Evolutionary conservation across 495 filamentous ascomycete species (phyloP).

Genomic region (Annulohypoxylon nitens): DNA sequence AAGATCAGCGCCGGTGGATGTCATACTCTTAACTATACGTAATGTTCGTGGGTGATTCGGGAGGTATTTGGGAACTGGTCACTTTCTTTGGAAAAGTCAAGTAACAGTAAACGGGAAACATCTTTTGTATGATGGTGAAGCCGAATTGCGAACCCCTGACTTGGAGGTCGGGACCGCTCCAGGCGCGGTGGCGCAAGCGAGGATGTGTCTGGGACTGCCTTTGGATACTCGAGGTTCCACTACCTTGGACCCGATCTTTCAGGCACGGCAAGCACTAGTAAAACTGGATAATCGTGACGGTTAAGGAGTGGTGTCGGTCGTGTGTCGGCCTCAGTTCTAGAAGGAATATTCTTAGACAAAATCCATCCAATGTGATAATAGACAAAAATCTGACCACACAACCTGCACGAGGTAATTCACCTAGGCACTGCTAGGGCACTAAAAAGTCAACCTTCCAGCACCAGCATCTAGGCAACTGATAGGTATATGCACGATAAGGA

Average conservation of each 20-base stretch:
- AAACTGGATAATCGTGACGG: constrained; percentile 35
- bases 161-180: constrained; percentile 18
- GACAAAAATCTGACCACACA: constrained; percentile 22
- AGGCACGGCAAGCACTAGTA: constrained; percentile 35
- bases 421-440: background rate
- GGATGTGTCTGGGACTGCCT: background rate
- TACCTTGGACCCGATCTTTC: constrained; percentile 36
- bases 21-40: constrained; percentile 24
- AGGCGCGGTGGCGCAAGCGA: constrained; percentile 21
- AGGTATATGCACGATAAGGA: constrained; percentile 27
- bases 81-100: background rate
- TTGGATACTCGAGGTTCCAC: constrained; percentile 33
- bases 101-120: too few species aligned
- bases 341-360: constrained; percentile 23
- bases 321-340: constrained; percentile 30
- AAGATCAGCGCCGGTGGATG: constrained; percentile 35
- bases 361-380: constrained; percentile 28
- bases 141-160: constrained; percentile 3
- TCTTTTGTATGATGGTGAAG: constrained; percentile 8
- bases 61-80: background rate
- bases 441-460: background rate
- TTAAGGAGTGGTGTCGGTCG: constrained; percentile 7
- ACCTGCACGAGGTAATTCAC: constrained; percentile 6
- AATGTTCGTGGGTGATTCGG: background rate
- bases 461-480: background rate